These are phyloP conservation scores for Verticillium zaregamsianum DNA, from an alignment of 2,329 filamentous ascomycete genomes.

Conservation along the genomic window DNA sequence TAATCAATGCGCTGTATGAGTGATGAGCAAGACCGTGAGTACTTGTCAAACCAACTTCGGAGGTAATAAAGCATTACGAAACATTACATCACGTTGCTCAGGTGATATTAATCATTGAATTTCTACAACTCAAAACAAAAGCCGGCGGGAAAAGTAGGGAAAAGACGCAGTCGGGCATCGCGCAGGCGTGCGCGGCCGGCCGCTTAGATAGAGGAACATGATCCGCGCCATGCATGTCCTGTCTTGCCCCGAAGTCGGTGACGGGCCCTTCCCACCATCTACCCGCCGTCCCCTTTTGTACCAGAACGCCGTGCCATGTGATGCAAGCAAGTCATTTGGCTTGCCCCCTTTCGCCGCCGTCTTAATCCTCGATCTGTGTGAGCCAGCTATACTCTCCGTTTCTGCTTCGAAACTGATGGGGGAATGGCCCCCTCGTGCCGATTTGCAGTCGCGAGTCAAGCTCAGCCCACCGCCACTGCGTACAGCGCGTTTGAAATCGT, in stretches of 20 bases:
- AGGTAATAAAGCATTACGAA: not conserved
- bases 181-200: not conserved
- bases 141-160: not conserved
- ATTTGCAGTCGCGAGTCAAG: not conserved
- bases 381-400: not conserved
- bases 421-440: not conserved
- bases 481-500: not conserved
- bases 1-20: no score
- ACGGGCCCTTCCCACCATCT: not conserved
- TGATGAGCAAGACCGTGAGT: no score
- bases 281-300: conserved; percentile 5
- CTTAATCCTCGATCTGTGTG: not conserved
- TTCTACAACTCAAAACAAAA: not conserved
- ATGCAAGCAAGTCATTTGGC: conserved; percentile 11
- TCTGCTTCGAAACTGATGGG: not conserved
- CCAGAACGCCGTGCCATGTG: conserved; percentile 14
- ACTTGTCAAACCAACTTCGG: not conserved
- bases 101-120: not conserved
- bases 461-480: not conserved
- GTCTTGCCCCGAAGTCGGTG: not conserved
- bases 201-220: not conserved
- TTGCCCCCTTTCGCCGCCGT: not conserved
- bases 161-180: not conserved
- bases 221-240: not conserved
- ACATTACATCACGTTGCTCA: no score